phyloP scores from a whole-genome alignment of 352 stramenopile species.

The Globisporangium abappressorium region DNA sequence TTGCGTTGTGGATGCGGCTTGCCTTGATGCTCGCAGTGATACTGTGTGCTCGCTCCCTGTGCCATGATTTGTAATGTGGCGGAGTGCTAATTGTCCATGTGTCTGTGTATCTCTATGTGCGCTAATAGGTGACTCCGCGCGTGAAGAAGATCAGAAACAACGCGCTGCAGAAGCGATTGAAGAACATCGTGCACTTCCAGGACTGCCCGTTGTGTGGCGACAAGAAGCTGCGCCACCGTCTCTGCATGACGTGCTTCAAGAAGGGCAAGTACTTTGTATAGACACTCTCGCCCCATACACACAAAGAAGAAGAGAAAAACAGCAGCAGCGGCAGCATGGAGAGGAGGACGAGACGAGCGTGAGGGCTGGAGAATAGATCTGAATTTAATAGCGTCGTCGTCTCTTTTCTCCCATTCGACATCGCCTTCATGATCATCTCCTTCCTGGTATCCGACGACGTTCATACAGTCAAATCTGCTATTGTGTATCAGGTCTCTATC shows the following conservation, averaged over 20 bases:
- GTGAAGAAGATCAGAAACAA: slow-evolving; percentile 90
- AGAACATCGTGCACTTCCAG: slow-evolving; percentile 91
- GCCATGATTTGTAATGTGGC: background rate
- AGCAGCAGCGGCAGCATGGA: background rate
- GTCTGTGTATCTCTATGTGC: background rate
- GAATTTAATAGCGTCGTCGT: background rate
- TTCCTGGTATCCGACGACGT: background rate
- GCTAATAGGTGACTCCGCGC: slow-evolving; percentile 70
- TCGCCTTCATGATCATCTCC: background rate
- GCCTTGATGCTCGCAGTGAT: background rate
- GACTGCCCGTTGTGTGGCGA: slow-evolving; percentile 75
- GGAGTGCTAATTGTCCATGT: background rate
- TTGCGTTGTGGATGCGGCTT: background rate
- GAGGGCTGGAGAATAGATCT: slow-evolving; percentile 5
- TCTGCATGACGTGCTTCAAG: slow-evolving; percentile 92
- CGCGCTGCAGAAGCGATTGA: slow-evolving; percentile 80
- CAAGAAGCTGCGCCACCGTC: slow-evolving; percentile 86
- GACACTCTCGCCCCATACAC: slow-evolving; percentile 7
- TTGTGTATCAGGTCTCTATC: background rate
- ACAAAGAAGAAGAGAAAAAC: slow-evolving; percentile 3
- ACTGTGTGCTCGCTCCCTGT: background rate
- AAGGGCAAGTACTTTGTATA: slow-evolving; percentile 91
- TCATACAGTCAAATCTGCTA: background rate
- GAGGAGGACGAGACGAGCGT: background rate
- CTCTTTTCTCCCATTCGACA: background rate